Conservation (phyloP, 1,284 basidiomycete genomes). For the Trichosporon asahii region DNA sequence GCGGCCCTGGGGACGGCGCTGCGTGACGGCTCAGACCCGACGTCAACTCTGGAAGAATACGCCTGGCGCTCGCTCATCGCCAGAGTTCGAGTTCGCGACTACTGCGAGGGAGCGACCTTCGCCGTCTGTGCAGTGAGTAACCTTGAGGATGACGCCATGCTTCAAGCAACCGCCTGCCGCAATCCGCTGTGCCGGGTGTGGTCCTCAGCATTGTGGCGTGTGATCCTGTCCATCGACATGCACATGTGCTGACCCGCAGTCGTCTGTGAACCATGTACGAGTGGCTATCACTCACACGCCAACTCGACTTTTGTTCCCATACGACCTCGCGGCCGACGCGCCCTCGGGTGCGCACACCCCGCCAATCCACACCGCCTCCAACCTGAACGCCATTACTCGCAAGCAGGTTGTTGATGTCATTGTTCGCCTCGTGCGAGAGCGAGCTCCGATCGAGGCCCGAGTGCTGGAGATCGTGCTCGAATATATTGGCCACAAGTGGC, state of each 20-base stretch:
- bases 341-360: background rate
- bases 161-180: no score
- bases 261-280: background rate
- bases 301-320: conserved; percentile 28
- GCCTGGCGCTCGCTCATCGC: conserved; percentile 25
- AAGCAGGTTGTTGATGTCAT: conserved; percentile 36
- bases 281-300: conserved; percentile 10
- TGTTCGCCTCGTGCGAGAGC: conserved; percentile 18
- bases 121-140: conserved; percentile 19
- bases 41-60: conserved; percentile 23
- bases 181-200: no score
- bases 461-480: conserved; percentile 34
- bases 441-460: background rate
- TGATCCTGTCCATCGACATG: background rate
- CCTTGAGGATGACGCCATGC: background rate
- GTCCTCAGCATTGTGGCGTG: no score
- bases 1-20: background rate
- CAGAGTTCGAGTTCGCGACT: conserved; percentile 24
- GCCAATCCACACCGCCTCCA: background rate
- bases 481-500: conserved; percentile 36
- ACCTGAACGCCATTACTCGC: conserved; percentile 25
- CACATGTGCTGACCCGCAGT: background rate
- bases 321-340: conserved; percentile 22
- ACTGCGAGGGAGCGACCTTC: conserved; percentile 18
- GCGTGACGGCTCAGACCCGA: background rate